These are phyloP conservation scores for Wickerhamiella azymoides DNA, from an alignment of 805 yeast species.

Conservation along the genomic window DNA sequence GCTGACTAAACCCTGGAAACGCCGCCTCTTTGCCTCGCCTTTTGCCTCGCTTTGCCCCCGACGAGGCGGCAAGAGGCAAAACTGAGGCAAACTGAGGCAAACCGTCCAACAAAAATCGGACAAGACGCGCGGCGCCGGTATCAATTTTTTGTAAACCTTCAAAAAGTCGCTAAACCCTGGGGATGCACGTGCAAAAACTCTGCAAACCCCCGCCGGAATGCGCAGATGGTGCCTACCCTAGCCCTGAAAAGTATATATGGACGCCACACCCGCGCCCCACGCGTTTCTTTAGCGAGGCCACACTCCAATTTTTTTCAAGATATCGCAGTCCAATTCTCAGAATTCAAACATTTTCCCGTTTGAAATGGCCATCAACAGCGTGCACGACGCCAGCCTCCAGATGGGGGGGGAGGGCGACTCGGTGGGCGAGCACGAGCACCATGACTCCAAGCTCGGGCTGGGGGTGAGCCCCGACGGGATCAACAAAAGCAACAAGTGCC, in stretches of 20 bases:
- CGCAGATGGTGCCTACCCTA: background rate
- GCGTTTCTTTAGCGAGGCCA: background rate
- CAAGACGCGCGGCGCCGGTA: background rate
- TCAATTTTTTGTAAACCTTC: background rate
- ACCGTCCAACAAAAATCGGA: background rate
- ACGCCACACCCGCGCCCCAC: background rate
- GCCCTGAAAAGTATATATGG: background rate
- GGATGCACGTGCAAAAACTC: background rate
- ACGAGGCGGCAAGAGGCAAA: background rate
- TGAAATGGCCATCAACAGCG: background rate
- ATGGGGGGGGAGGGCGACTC: background rate
- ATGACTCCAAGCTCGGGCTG: conserved; percentile 1
- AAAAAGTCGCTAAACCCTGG: no score
- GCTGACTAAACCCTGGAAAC: no score
- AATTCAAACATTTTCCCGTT: background rate
- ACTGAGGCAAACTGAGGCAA: background rate
- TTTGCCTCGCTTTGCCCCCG: no score
- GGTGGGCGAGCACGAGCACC: background rate
- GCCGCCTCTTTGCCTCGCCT: no score
- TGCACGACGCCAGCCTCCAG: conserved; percentile 2
- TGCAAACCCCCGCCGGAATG: background rate
- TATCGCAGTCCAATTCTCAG: background rate
- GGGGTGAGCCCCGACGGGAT: background rate
- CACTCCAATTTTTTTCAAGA: background rate
- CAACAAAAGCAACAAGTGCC: conserved; percentile 27